A percentile compares a stretch with the other conserved stretches of the same genome.
Conservation (phyloP, 2,329 filamentous ascomycete species). For the Coleophoma crateriformis region DNA sequence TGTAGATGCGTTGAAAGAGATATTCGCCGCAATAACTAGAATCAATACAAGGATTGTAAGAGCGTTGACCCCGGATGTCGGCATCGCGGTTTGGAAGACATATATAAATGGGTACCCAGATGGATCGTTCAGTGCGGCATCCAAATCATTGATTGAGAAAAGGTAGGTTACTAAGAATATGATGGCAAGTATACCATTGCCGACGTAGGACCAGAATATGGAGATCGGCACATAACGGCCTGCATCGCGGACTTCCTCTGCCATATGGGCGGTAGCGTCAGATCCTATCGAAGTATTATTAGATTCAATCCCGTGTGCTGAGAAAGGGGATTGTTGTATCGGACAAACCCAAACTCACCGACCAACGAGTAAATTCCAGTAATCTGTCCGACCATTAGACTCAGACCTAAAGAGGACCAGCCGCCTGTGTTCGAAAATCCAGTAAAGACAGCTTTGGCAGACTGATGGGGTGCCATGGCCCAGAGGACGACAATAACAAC, state of each 20-base stretch:
- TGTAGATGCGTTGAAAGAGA: slow-evolving; percentile 28
- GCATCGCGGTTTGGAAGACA: slow-evolving; percentile 44
- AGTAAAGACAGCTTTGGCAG: slow-evolving; percentile 19
- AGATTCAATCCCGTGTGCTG: not conserved
- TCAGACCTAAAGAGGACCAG: slow-evolving; percentile 26
- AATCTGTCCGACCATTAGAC: slow-evolving; percentile 31
- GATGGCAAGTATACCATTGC: slow-evolving; percentile 42
- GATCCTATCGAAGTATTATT: slow-evolving; percentile 5
- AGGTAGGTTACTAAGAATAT: slow-evolving; percentile 27
- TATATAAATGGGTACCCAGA: slow-evolving; percentile 43
- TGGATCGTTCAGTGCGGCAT: slow-evolving; percentile 29
- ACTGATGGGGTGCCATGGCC: slow-evolving; percentile 14
- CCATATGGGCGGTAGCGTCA: slow-evolving; percentile 30
- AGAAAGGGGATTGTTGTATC: not conserved
- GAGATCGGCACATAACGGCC: slow-evolving; percentile 37
- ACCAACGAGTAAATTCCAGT: slow-evolving; percentile 23
- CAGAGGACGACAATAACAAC: slow-evolving; percentile 34
- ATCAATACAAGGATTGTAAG: slow-evolving; percentile 29
- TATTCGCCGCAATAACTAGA: slow-evolving; percentile 30
- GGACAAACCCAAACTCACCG: slow-evolving; percentile 1
- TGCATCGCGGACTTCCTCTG: slow-evolving; percentile 43
- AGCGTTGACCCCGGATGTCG: slow-evolving; percentile 27
- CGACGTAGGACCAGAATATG: slow-evolving; percentile 38
- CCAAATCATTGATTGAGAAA: slow-evolving; percentile 29
- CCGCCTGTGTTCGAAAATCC: slow-evolving; percentile 25